Conservation (phyloP, 768 basidiomycete species). For the Crucibulum laeve region DNA sequence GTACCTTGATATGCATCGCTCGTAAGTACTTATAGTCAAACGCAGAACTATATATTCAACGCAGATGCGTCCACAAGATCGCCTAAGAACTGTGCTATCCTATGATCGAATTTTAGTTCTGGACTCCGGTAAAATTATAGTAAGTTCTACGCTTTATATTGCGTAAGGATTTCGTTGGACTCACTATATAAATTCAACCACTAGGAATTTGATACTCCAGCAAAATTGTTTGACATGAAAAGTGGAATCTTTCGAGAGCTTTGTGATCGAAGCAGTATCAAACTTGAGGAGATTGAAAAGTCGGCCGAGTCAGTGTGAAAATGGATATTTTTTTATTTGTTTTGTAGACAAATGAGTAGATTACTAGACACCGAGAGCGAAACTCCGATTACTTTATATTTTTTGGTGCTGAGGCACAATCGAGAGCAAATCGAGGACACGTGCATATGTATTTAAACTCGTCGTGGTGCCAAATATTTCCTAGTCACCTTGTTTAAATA, state of each 20-base stretch:
- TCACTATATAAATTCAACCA: background rate
- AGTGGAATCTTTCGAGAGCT: constrained; percentile 58
- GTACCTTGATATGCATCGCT: constrained; percentile 75
- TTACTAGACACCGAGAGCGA: too few species aligned
- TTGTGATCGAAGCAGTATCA: constrained; percentile 52
- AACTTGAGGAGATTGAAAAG: constrained; percentile 35
- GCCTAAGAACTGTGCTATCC: constrained; percentile 71
- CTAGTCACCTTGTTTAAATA: too few species aligned
- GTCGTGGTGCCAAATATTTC: too few species aligned
- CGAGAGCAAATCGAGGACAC: too few species aligned
- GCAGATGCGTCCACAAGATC: constrained; percentile 35
- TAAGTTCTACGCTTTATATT: constrained; percentile 15
- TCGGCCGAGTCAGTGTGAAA: background rate
- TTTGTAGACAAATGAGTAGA: too few species aligned
- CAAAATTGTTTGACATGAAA: constrained; percentile 41
- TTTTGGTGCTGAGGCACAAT: too few species aligned
- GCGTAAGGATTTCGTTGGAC: background rate
- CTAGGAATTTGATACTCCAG: constrained; percentile 61
- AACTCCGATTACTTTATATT: too few species aligned
- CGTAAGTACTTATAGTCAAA: constrained; percentile 39
- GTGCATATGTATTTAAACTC: too few species aligned
- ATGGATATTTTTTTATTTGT: too few species aligned
- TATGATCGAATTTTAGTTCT: constrained; percentile 73
- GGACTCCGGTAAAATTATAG: constrained; percentile 54
- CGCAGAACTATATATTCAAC: constrained; percentile 10